phyloP scores from a whole-genome alignment of 441 rosid genomes.

The Bocquillonia castaneifolia region DNA sequence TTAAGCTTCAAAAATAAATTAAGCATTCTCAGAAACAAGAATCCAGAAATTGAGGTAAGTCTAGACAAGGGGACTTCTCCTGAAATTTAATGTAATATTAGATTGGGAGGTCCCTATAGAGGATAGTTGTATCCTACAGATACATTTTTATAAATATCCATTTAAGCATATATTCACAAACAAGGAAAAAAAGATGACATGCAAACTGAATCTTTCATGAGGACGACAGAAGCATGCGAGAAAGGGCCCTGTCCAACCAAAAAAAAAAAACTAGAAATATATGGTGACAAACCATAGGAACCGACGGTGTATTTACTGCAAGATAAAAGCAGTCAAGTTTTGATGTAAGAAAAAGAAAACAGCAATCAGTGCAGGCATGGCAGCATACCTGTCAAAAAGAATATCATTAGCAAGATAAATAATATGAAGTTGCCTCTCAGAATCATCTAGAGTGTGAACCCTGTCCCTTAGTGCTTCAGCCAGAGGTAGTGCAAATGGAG shows the following conservation, averaged over 20 bases:
- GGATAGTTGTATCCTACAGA: not conserved
- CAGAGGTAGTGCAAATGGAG: constrained; percentile 87
- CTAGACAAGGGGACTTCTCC: not conserved
- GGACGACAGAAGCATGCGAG: too few species aligned
- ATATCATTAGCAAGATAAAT: constrained; percentile 93
- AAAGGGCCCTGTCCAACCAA: too few species aligned
- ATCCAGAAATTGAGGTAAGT: not conserved
- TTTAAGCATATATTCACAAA: not conserved
- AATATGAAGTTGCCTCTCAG: constrained; percentile 87
- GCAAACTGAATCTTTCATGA: not conserved
- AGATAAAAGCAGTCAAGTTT: not conserved
- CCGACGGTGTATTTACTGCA: not conserved
- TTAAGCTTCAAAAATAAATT: not conserved
- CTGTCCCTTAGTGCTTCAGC: constrained; percentile 87
- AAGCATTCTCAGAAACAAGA: not conserved
- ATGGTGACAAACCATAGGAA: not conserved
- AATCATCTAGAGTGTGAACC: constrained; percentile 72
- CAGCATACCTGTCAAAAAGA: constrained; percentile 82
- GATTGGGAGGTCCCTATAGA: not conserved
- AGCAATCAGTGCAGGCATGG: constrained; percentile 12
- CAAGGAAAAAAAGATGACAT: not conserved
- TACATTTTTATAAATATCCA: too few species aligned
- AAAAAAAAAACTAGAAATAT: too few species aligned
- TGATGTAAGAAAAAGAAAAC: not conserved
- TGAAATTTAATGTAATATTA: not conserved